These are phyloP conservation scores for Termitomyces eurrhizus DNA, from an alignment of 768 basidiomycete species.

Conservation along the genomic window DNA sequence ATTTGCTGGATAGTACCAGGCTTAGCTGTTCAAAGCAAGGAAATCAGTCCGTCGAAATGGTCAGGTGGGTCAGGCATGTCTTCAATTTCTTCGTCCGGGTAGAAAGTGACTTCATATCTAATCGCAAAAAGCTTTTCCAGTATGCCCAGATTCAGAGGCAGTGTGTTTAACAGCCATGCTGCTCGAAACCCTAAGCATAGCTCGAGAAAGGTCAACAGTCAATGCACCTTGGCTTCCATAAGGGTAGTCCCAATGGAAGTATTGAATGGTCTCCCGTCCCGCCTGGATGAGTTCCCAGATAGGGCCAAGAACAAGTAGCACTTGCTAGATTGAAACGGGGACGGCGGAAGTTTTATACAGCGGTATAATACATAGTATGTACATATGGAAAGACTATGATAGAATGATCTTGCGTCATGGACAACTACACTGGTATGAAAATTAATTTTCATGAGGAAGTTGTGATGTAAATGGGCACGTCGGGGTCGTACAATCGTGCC, in stretches of 20 bases:
- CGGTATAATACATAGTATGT: too few species aligned
- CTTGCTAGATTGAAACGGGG: too few species aligned
- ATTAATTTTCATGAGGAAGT: too few species aligned
- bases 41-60: conserved; percentile 7
- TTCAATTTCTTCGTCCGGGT: conserved; percentile 6
- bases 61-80: conserved; percentile 1
- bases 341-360: too few species aligned
- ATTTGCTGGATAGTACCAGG: conserved; percentile 3
- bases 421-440: too few species aligned
- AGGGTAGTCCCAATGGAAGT: conserved; percentile 11
- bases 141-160: not conserved
- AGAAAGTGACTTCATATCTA: conserved; percentile 9
- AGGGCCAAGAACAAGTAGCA: not conserved
- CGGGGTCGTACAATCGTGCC: conserved; percentile 3
- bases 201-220: not conserved
- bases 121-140: conserved; percentile 9
- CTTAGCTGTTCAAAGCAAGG: conserved; percentile 5
- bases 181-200: not conserved
- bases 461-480: not conserved
- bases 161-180: conserved; percentile 7
- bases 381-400: too few species aligned
- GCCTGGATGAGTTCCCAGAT: conserved; percentile 2
- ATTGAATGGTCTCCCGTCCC: conserved; percentile 5
- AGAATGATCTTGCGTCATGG: too few species aligned
- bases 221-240: conserved; percentile 5